A percentile compares a stretch with the other conserved stretches of the same genome.
Conservation (phyloP, 208 protist genomes). For the Tetramitus jugosus region DNA sequence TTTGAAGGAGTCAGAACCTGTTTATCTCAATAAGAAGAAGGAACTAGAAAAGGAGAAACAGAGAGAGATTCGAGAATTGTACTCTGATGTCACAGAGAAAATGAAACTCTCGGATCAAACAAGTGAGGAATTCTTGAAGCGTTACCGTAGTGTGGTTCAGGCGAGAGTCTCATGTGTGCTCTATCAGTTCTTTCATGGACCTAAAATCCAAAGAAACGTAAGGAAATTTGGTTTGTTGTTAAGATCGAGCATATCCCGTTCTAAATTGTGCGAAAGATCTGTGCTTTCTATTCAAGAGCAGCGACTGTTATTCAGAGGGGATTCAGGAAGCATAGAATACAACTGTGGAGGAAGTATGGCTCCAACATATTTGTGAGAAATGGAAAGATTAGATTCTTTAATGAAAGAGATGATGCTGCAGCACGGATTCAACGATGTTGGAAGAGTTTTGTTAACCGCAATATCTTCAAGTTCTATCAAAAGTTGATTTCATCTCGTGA, state of each 20-base stretch:
- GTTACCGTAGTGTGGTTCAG: background rate
- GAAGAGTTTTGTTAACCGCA: constrained; percentile 22
- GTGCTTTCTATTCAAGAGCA: background rate
- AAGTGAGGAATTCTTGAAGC: background rate
- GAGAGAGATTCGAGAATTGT: no score
- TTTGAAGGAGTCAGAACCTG: background rate
- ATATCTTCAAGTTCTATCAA: constrained; percentile 33
- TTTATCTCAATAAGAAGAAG: background rate
- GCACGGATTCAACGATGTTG: constrained; percentile 26
- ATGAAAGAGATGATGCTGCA: background rate
- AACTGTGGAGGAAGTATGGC: background rate
- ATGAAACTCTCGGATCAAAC: background rate
- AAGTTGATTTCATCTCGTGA: constrained; percentile 38
- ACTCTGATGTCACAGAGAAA: background rate
- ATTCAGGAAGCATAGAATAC: background rate
- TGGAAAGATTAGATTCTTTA: background rate
- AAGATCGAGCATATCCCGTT: background rate
- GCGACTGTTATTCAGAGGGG: background rate
- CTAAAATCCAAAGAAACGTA: background rate
- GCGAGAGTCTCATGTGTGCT: background rate
- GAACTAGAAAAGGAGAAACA: no score
- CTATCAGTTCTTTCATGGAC: background rate
- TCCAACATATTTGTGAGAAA: background rate
- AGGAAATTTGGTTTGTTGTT: background rate
- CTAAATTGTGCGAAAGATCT: background rate